Evolutionary conservation across 768 basidiomycete genomes (phyloP).

Genomic region (Psilocybe subaeruginosa): DNA sequence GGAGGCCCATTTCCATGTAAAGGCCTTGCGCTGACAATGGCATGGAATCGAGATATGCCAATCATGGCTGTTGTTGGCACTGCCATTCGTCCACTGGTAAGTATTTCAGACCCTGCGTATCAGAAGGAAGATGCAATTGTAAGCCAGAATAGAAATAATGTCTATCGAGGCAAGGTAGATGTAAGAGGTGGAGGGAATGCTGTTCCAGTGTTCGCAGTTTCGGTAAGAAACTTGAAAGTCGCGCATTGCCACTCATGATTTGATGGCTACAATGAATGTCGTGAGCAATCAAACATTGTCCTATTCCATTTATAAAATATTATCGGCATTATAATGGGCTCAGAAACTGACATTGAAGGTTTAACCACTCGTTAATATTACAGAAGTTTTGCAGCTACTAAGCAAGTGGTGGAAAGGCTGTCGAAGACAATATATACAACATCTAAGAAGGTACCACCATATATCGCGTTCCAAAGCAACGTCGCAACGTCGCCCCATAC

Average conservation of each 20-base stretch:
- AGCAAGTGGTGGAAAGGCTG: no score
- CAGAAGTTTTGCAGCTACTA: background rate
- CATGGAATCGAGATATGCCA: slow-evolving; percentile 33
- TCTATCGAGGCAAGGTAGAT: background rate
- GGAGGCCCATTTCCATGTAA: slow-evolving; percentile 27
- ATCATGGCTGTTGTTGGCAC: background rate
- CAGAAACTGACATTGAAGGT: no score
- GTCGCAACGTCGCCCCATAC: no score
- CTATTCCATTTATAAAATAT: background rate
- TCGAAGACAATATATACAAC: no score
- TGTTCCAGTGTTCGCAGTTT: background rate
- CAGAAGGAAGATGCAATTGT: background rate
- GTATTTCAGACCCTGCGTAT: background rate
- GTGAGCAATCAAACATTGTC: background rate
- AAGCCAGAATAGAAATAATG: background rate
- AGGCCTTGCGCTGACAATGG: slow-evolving; percentile 34
- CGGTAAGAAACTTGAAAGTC: background rate
- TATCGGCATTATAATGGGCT: background rate
- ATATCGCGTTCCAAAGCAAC: no score
- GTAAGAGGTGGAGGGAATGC: background rate
- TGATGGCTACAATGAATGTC: background rate
- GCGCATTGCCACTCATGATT: slow-evolving; percentile 2
- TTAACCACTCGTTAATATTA: background rate
- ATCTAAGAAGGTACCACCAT: no score
- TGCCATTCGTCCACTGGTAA: background rate